phyloP scores from a whole-genome alignment of 176 grass and related monocot species.

The Tuctoria greenei region DNA sequence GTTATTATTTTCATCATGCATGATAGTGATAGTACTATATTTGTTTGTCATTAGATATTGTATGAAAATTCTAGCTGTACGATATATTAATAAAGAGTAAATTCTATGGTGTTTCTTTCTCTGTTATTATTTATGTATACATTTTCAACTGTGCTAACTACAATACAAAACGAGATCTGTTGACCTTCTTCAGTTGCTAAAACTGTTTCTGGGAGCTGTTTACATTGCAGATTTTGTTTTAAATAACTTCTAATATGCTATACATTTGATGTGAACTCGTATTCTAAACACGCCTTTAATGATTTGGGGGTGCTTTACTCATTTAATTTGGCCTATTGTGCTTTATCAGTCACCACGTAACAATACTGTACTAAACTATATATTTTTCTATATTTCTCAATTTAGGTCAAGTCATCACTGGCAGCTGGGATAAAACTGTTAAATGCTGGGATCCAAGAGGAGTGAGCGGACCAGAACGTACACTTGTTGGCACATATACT shows the following conservation, averaged over 20 bases:
- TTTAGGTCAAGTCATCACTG: conserved; percentile 91
- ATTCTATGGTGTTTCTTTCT: not conserved
- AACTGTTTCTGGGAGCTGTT: not conserved
- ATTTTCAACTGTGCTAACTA: conserved; percentile 17
- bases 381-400: conserved; percentile 21
- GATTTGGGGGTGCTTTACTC: not conserved
- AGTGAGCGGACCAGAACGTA: conserved; percentile 60
- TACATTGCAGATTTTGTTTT: not conserved
- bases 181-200: not conserved
- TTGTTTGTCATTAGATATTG: not conserved
- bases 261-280: not conserved
- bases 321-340: not conserved
- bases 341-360: not conserved
- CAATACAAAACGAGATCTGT: not conserved
- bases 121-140: not conserved
- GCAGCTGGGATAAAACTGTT: conserved; percentile 97
- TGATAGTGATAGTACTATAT: not conserved
- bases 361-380: conserved; percentile 4
- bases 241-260: not conserved
- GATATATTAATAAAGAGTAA: not conserved
- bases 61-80: not conserved
- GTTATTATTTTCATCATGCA: conserved; percentile 6
- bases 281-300: not conserved
- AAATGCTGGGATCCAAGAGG: conserved; percentile 99
- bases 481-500: conserved; percentile 73